These are phyloP conservation scores for Aspergillus texensis DNA, from an alignment of 2,329 filamentous ascomycete species.

Conservation along the genomic window DNA sequence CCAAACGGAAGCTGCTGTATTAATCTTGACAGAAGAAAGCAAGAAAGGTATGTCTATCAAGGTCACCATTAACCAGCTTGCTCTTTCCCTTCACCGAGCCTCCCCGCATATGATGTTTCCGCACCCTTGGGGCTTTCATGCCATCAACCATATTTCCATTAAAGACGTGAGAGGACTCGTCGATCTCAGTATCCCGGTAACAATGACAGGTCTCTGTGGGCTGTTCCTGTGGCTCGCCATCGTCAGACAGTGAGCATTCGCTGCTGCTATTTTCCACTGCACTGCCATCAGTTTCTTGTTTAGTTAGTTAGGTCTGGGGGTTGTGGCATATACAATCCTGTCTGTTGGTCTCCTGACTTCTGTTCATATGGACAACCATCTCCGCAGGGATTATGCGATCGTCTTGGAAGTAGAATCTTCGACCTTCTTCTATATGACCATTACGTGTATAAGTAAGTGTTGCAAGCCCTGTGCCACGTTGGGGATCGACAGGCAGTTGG, in stretches of 20 bases:
- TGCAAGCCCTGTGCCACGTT: neutral
- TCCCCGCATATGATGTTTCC: neutral
- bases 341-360: too few species aligned
- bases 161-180: neutral
- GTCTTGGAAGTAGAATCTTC: neutral
- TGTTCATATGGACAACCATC: neutral
- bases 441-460: neutral
- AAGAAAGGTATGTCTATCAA: neutral
- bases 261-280: neutral
- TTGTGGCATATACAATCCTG: neutral
- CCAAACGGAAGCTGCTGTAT: neutral
- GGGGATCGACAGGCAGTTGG: neutral
- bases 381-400: neutral
- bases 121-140: neutral
- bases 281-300: neutral
- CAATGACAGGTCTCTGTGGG: neutral
- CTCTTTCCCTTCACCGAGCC: neutral
- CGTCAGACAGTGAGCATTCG: neutral
- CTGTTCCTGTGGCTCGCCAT: neutral
- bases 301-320: fast-evolving
- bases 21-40: neutral
- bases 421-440: neutral
- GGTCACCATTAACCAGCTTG: neutral
- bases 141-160: neutral
- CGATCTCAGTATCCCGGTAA: neutral